A percentile compares a stretch with the other conserved stretches of the same genome.
phyloP scores from a whole-genome alignment of 148 eudicot genomes.

The Fagopyrum esculentum region DNA sequence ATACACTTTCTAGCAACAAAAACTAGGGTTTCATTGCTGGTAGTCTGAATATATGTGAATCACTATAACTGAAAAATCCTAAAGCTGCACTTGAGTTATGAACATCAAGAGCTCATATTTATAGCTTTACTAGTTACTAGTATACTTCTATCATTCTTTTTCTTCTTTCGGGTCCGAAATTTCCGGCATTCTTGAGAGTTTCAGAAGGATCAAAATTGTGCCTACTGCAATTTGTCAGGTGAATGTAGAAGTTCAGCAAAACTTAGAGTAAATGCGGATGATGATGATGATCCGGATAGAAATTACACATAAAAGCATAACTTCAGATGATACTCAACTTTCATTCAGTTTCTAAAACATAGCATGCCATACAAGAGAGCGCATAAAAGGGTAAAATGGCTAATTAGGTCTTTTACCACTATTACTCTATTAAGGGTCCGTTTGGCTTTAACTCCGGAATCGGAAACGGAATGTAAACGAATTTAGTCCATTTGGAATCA shows the following conservation, averaged over 20 bases:
- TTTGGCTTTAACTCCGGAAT: too few species aligned
- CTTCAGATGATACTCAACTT: background rate
- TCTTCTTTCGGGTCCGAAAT: too few species aligned
- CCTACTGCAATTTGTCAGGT: background rate
- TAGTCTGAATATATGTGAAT: background rate
- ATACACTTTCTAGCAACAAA: background rate
- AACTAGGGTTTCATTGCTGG: background rate
- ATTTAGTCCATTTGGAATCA: too few species aligned
- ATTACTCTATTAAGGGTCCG: too few species aligned
- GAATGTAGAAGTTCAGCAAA: background rate
- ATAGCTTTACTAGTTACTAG: background rate
- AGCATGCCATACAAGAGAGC: too few species aligned
- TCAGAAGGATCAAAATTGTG: background rate
- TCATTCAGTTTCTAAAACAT: background rate
- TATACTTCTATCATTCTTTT: background rate
- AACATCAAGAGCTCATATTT: constrained; percentile 4
- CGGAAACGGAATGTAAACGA: too few species aligned
- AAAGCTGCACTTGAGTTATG: constrained; percentile 4
- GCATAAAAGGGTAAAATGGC: too few species aligned
- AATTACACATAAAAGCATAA: background rate
- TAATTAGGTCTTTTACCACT: too few species aligned
- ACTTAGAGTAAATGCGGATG: background rate
- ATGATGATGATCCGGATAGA: background rate
- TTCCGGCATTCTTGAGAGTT: background rate
- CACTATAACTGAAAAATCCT: background rate